Evolutionary conservation across 805 yeast species (phyloP).

Genomic region (Candida stauntonica): DNA sequence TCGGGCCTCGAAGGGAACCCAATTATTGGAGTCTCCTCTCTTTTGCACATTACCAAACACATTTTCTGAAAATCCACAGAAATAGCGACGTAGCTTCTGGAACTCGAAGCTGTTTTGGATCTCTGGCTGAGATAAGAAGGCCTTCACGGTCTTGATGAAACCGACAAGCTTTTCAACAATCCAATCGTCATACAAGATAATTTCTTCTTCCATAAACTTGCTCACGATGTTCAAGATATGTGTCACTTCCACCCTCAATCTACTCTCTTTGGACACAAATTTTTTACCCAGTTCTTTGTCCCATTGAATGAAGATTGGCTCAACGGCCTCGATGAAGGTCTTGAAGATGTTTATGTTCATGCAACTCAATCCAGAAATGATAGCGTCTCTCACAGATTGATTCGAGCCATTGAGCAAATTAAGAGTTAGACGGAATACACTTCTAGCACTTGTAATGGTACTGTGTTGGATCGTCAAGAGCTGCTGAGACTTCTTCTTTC

Average conservation of each 20-base stretch:
- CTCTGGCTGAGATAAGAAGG: conserved; percentile 49
- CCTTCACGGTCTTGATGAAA: conserved; percentile 58
- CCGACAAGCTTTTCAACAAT: conserved; percentile 58
- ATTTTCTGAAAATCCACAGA: conserved; percentile 75
- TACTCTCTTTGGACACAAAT: conserved; percentile 34
- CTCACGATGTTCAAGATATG: conserved; percentile 72
- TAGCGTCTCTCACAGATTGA: conserved; percentile 71
- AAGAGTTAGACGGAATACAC: conserved; percentile 81
- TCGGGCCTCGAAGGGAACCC: conserved; percentile 86
- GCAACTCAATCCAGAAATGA: conserved; percentile 84
- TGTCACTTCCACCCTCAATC: conserved; percentile 67
- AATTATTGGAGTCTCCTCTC: conserved; percentile 37
- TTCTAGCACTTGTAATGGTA: conserved; percentile 86
- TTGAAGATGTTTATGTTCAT: conserved; percentile 85
- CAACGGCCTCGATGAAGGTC: conserved; percentile 73
- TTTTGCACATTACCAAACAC: conserved; percentile 55
- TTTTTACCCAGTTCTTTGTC: conserved; percentile 39
- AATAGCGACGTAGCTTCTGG: conserved; percentile 76
- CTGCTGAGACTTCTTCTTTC: conserved; percentile 74
- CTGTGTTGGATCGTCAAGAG: conserved; percentile 82
- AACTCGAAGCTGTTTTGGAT: conserved; percentile 65
- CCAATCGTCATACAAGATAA: conserved; percentile 61
- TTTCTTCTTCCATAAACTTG: conserved; percentile 48
- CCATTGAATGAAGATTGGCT: conserved; percentile 55
- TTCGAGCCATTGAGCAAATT: conserved; percentile 75